These are phyloP conservation scores for Abrus precatorius DNA, from an alignment of 306 rosid species.

Conservation along the genomic window DNA sequence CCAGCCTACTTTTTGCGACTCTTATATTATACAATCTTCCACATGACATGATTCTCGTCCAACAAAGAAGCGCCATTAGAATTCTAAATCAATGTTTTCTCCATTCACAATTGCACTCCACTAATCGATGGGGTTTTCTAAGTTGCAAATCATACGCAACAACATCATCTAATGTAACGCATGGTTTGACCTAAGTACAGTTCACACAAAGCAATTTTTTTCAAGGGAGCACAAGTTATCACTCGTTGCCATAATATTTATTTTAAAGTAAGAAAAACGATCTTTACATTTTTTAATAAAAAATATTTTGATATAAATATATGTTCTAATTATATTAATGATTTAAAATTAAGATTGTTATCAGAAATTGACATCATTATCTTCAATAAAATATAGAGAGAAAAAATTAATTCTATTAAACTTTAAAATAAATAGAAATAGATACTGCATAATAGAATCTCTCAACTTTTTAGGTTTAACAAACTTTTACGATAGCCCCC, in stretches of 20 bases:
- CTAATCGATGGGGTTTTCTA: neutral
- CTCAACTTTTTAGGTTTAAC: neutral
- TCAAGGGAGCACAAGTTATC: neutral
- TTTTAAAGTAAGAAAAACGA: too few species aligned
- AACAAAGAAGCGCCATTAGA: slow-evolving; percentile 31
- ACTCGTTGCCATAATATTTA: neutral
- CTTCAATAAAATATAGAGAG: too few species aligned
- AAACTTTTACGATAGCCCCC: neutral
- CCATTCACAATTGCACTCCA: slow-evolving; percentile 25
- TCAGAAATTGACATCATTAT: too few species aligned
- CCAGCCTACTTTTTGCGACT: slow-evolving; percentile 41
- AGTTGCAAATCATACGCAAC: slow-evolving; percentile 41
- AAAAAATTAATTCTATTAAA: too few species aligned
- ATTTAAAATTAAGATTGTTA: too few species aligned
- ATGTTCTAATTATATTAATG: too few species aligned
- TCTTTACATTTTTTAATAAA: too few species aligned
- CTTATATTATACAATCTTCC: slow-evolving; percentile 21
- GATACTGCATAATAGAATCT: neutral
- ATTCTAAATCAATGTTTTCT: slow-evolving; percentile 31
- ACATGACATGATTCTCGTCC: slow-evolving; percentile 20
- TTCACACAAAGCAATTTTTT: neutral
- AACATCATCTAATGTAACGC: neutral
- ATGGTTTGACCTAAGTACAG: slow-evolving; percentile 14
- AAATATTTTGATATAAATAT: too few species aligned
- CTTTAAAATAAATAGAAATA: too few species aligned